phyloP scores from a whole-genome alignment of 1,284 basidiomycete genomes.

The Sporisorium graminicola region DNA sequence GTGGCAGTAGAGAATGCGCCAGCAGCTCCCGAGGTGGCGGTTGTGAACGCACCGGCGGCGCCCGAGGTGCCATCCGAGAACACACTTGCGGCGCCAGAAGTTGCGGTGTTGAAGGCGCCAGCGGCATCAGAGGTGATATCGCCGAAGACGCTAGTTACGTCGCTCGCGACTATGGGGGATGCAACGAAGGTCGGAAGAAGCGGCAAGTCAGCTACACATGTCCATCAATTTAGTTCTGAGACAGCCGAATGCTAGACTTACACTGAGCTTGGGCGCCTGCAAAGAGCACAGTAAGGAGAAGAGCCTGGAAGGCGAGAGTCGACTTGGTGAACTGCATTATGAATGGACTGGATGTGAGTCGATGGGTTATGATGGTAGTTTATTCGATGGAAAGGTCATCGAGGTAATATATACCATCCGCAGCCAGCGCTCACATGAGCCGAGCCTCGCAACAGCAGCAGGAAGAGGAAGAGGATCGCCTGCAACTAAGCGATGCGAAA shows the following conservation, averaged over 20 bases:
- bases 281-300: conserved; percentile 36
- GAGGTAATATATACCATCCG: too few species aligned
- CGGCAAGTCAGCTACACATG: too few species aligned
- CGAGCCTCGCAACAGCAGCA: too few species aligned
- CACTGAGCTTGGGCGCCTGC: conserved; percentile 32
- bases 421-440: too few species aligned
- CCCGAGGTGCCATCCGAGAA: conserved; percentile 11
- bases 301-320: conserved; percentile 30
- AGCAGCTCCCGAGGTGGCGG: conserved; percentile 9
- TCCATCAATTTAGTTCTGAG: neutral
- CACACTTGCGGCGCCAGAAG: conserved; percentile 8
- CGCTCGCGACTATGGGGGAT: neutral
- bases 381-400: too few species aligned
- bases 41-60: conserved; percentile 9
- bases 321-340: conserved; percentile 42
- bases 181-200: too few species aligned
- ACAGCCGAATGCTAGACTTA: conserved; percentile 6
- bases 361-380: too few species aligned
- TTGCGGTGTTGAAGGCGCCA: conserved; percentile 7
- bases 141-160: conserved; percentile 16
- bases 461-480: too few species aligned
- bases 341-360: too few species aligned
- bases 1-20: conserved; percentile 3
- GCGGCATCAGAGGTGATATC: conserved; percentile 18
- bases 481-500: too few species aligned